Percentiles rank a stretch among this genome's conserved stretches.
Conservation (phyloP, 305 asterid species). For the Petunia hybrid region DNA sequence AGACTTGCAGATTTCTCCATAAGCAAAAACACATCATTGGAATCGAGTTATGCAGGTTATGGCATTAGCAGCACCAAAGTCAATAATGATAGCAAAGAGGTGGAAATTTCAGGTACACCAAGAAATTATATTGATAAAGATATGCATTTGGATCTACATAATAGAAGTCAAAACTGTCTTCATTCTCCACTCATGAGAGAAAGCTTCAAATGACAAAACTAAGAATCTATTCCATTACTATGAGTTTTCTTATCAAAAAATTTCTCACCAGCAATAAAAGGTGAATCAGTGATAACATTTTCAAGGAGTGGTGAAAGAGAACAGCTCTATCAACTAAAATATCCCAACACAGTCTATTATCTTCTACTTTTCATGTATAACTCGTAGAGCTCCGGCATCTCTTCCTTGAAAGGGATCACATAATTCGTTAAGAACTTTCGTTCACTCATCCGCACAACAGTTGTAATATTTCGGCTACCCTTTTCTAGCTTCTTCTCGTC, state of each 20-base stretch:
- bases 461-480: neutral
- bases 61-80: neutral
- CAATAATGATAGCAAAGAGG: neutral
- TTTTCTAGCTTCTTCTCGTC: slow-evolving; percentile 20
- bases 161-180: neutral
- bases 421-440: slow-evolving; percentile 7
- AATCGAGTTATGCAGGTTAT: neutral
- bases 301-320: no score
- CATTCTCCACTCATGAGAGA: neutral
- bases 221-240: neutral
- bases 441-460: neutral
- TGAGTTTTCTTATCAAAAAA: no score
- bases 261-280: neutral
- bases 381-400: slow-evolving; percentile 21
- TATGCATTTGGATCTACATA: neutral
- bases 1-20: neutral
- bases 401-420: slow-evolving; percentile 20
- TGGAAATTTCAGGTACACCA: neutral
- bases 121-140: neutral
- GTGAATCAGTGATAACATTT: no score
- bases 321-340: no score
- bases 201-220: neutral
- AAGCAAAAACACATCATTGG: neutral
- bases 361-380: slow-evolving; percentile 9
- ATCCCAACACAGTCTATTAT: neutral